phyloP scores from a whole-genome alignment of 257 asterid species.

The Solanum ahanhuiri region DNA sequence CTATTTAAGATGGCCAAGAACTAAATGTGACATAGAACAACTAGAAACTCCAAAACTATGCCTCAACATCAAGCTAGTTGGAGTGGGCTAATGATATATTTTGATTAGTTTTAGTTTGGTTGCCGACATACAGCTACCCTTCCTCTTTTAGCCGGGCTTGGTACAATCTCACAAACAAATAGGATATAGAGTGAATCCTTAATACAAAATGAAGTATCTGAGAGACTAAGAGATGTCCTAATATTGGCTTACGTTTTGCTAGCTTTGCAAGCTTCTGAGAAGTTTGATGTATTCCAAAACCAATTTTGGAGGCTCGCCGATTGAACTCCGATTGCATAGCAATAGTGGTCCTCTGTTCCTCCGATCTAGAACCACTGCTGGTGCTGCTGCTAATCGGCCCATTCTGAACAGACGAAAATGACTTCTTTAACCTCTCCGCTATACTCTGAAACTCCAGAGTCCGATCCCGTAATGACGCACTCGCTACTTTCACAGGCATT shows the following conservation, averaged over 20 bases:
- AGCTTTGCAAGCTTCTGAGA: slow-evolving; percentile 91
- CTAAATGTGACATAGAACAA: neutral
- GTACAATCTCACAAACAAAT: neutral
- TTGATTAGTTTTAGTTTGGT: neutral
- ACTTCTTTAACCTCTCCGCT: slow-evolving; percentile 55
- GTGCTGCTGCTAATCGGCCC: slow-evolving; percentile 52
- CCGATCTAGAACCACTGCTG: slow-evolving; percentile 12
- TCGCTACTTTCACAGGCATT: slow-evolving; percentile 57
- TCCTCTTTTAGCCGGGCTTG: neutral
- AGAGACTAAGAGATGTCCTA: neutral
- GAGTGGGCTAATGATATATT: neutral
- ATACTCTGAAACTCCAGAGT: slow-evolving; percentile 67
- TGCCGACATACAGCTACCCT: neutral
- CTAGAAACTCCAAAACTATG: neutral
- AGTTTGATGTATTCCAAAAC: slow-evolving; percentile 80
- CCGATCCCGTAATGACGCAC: slow-evolving; percentile 81
- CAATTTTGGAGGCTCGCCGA: slow-evolving; percentile 76
- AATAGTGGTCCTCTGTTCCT: slow-evolving; percentile 38
- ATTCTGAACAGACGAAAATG: slow-evolving; percentile 37
- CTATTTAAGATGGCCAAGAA: neutral
- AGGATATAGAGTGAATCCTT: neutral
- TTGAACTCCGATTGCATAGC: slow-evolving; percentile 90
- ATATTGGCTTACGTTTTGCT: slow-evolving; percentile 55
- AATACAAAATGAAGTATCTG: neutral
- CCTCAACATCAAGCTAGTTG: neutral